phyloP scores from a whole-genome alignment of 169 alveolate species.

The Theileria parva region DNA sequence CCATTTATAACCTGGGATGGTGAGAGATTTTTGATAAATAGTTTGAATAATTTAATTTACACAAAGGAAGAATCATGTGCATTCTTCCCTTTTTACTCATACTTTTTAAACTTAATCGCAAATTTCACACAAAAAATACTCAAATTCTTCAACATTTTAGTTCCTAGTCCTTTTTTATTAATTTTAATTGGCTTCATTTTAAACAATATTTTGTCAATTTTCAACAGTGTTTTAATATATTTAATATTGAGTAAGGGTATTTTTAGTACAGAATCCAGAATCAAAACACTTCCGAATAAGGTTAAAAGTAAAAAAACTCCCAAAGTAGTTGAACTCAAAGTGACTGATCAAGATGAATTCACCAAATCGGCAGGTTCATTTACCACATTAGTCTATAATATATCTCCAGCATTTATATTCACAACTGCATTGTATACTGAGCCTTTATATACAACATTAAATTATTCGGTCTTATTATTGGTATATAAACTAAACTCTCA shows the following conservation, averaged over 20 bases:
- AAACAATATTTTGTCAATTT: slow-evolving; percentile 22
- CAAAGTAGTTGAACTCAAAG: not conserved
- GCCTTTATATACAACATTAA: slow-evolving; percentile 22
- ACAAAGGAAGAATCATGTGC: slow-evolving; percentile 71
- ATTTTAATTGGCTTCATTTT: slow-evolving; percentile 45
- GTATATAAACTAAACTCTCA: not conserved
- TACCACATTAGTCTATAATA: slow-evolving; percentile 2
- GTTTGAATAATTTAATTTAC: slow-evolving; percentile 67
- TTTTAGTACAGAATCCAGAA: not conserved
- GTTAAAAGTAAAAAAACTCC: not conserved
- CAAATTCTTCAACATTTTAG: not conserved
- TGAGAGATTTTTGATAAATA: slow-evolving; percentile 69
- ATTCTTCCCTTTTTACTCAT: slow-evolving; percentile 75
- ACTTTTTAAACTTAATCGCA: slow-evolving; percentile 33
- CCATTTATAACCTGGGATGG: slow-evolving; percentile 70
- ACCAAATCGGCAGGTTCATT: slow-evolving; percentile 8
- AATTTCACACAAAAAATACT: slow-evolving; percentile 21
- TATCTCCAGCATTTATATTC: slow-evolving; percentile 45
- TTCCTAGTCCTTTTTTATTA: not conserved
- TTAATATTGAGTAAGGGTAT: not conserved
- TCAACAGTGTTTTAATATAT: slow-evolving; percentile 31
- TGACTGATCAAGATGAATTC: not conserved
- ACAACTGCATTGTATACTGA: slow-evolving; percentile 55
- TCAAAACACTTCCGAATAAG: not conserved
- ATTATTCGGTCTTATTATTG: slow-evolving; percentile 19